These are phyloP conservation scores for Podila clonocystis DNA, from an alignment of 192 early-diverging fungal genomes.

Conservation along the genomic window DNA sequence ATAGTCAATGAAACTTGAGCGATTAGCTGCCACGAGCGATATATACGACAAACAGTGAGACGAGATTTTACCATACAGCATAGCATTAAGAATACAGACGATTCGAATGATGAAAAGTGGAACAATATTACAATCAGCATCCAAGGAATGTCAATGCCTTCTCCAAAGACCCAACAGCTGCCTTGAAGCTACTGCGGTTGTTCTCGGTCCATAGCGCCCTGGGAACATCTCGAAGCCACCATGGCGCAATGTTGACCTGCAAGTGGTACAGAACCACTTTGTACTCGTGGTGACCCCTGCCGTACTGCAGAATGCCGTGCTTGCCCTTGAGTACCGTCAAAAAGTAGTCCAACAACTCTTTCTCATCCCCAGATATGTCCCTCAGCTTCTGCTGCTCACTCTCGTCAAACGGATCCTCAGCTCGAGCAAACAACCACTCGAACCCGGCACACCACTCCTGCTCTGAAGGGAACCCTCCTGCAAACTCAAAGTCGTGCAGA, in stretches of 20 bases:
- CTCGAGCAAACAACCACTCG: conserved; percentile 33
- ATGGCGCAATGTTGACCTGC: conserved; percentile 36
- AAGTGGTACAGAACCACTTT: conserved; percentile 40
- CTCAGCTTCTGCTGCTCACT: conserved; percentile 26
- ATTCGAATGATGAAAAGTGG: neutral
- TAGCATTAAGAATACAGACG: too few relatives aligned
- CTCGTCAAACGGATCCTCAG: conserved; percentile 34
- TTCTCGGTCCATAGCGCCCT: conserved; percentile 35
- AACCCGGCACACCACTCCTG: conserved; percentile 49
- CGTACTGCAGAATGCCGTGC: conserved; percentile 21
- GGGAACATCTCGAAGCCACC: conserved; percentile 27
- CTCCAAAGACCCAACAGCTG: conserved; percentile 25
- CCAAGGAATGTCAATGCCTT: conserved; percentile 30
- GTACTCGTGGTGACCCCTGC: conserved; percentile 29
- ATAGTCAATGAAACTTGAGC: too few relatives aligned
- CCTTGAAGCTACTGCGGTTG: conserved; percentile 18
- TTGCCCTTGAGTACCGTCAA: conserved; percentile 14
- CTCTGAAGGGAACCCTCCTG: conserved; percentile 39
- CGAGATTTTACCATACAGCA: neutral
- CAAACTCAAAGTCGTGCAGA: conserved; percentile 45
- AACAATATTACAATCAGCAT: conserved; percentile 9
- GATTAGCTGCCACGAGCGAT: neutral
- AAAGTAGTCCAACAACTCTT: conserved; percentile 34
- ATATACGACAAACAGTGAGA: neutral
- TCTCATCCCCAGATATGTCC: conserved; percentile 32